Conservation (phyloP, 2,329 filamentous ascomycete genomes). For the Corynespora cassiicola region DNA sequence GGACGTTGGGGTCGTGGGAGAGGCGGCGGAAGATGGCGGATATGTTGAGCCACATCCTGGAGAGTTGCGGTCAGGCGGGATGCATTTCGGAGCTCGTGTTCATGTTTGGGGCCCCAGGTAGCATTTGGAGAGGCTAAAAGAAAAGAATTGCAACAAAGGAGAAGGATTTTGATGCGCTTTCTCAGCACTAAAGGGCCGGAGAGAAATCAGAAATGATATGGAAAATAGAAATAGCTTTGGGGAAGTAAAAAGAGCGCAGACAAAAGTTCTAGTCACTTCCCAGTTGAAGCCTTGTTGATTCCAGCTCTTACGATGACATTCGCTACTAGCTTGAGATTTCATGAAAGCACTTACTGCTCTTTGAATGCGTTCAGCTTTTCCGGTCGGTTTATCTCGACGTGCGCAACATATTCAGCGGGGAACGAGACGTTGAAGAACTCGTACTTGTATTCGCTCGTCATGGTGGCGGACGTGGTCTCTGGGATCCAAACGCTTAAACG, state of each 20-base stretch:
- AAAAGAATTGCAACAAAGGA: too few species aligned
- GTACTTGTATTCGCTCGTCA: constrained; percentile 53
- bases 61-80: too few species aligned
- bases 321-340: too few species aligned
- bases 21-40: constrained; percentile 74
- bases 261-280: too few species aligned
- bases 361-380: constrained; percentile 88
- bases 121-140: too few species aligned
- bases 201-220: background rate
- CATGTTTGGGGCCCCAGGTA: too few species aligned
- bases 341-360: constrained; percentile 64
- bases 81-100: too few species aligned
- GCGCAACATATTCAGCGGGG: constrained; percentile 76
- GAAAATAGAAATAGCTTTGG: constrained; percentile 1
- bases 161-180: too few species aligned
- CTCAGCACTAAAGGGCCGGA: too few species aligned
- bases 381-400: constrained; percentile 89
- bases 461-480: constrained; percentile 5
- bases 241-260: background rate
- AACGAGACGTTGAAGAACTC: constrained; percentile 77
- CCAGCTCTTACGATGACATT: background rate
- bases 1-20: constrained; percentile 73
- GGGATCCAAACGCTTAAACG: background rate
- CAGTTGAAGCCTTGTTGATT: constrained; percentile 1
- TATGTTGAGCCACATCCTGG: constrained; percentile 84